Evolutionary conservation across 73 alveolate genomes (phyloP).

Genomic region (Blepharisma japonicum): DNA sequence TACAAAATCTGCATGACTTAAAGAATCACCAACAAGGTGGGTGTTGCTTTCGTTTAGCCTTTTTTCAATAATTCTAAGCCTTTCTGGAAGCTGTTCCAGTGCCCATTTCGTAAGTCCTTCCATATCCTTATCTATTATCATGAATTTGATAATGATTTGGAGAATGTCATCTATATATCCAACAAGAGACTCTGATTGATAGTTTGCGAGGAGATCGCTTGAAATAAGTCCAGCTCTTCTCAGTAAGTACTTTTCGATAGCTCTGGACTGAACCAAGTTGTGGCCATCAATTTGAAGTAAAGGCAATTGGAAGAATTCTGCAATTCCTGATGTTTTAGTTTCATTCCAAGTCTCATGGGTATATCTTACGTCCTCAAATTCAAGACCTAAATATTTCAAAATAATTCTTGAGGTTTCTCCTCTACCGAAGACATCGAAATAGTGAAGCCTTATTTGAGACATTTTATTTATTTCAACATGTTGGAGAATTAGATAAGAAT

Average conservation of each 20-base stretch:
- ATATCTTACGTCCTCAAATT: no score
- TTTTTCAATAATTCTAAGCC: neutral
- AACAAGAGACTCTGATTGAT: no score
- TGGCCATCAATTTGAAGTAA: conserved; percentile 19
- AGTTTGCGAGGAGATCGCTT: no score
- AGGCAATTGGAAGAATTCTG: conserved; percentile 13
- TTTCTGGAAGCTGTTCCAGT: neutral
- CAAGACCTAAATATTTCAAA: no score
- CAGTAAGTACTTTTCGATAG: neutral
- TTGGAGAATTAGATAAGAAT: no score
- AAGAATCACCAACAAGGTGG: neutral
- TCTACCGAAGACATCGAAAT: conserved; percentile 28
- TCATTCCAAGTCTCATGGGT: no score
- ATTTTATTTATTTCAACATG: no score
- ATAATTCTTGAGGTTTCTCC: neutral
- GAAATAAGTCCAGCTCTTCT: no score
- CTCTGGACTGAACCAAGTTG: neutral
- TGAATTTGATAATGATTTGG: no score
- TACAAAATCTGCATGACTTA: conserved; percentile 9
- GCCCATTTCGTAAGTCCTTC: neutral
- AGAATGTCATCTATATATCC: no score
- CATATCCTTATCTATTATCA: no score
- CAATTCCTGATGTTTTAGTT: no score
- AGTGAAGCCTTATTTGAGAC: neutral
- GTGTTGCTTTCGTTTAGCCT: neutral